Base-by-base conservation (phyloP, 331 rosid genomes). In the Cydonia oblonga region DNA sequence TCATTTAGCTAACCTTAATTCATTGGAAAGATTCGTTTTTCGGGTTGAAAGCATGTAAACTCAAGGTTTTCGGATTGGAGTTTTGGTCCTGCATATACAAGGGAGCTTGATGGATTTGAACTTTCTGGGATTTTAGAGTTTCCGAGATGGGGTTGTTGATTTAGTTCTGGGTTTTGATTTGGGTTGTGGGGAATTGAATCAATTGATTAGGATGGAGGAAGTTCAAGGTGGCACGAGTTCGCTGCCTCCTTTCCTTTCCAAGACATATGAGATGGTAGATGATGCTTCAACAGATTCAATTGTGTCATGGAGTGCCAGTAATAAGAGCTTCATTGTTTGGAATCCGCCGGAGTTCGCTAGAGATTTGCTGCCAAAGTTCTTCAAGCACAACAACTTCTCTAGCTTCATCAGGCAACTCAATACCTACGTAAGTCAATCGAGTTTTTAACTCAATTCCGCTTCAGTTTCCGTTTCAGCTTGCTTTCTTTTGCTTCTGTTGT, bases 361-460 rank as follows among this genome's bases (percentile, higher is more conserved):
- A 63, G 84, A 71, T 63, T 77, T 91, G 85, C 77, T 93, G 6
- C 97, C 97, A 8, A 88, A 60, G 72, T 91, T 68, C 88, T 93
- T 93, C 65, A 93, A 91, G 89, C 97, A 93, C 84, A 85, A 74
- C 63, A 93, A 93, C 81, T 93, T 93, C 85, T 89, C 98, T 5
- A 93, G 98, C 82, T 93, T 93, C 81, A 85, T 89, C 68, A 81
- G 98, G 72, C 98, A 95, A 76, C 92, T 95, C 65, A 95, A 95
- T 75, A 95, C 96, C 70, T 91, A 95, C 78, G 98, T 91, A 86
- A 89, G 96, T 64, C 66, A 60, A 74, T 70, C 66, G 20, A 58
- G 54, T 56, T 53, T 58, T 74, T 24, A 56, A 66, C 42, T 64
- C 79, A 33, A 46, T 46, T 42, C 73, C 20, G 40, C 40, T 35